A percentile compares a stretch with the other conserved stretches of the same genome.
phyloP scores from a whole-genome alignment of 106 monocot genomes.

The Dendrobium chrysotoxum region DNA sequence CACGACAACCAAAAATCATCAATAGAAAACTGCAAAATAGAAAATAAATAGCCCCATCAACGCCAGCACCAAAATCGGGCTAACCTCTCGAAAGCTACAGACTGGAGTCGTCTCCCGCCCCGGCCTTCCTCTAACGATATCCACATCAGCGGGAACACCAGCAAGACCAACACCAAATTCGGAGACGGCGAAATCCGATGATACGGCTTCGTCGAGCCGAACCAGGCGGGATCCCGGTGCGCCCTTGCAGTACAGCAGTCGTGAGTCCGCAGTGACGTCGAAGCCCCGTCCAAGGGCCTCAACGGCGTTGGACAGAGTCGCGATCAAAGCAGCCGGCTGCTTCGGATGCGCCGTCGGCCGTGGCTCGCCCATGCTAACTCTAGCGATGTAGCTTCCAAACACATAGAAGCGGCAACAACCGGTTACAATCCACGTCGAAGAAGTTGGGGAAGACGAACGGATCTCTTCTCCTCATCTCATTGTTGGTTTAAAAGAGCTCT shows the following conservation, averaged over 20 bases:
- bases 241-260: conserved; percentile 93
- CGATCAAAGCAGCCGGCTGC: conserved; percentile 23
- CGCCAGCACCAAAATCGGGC: not conserved
- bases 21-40: not conserved
- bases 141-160: conserved; percentile 35
- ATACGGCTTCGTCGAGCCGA: conserved; percentile 16
- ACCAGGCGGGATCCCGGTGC: conserved; percentile 48
- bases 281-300: conserved; percentile 84
- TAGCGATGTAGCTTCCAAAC: not conserved
- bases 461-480: conserved; percentile 9
- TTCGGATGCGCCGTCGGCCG: conserved; percentile 1
- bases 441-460: not conserved
- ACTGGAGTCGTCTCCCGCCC: conserved; percentile 35
- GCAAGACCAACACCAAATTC: conserved; percentile 18
- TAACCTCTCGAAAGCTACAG: conserved; percentile 53
- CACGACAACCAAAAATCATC: not conserved
- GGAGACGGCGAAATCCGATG: conserved; percentile 21
- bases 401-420: not conserved
- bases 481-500: not conserved
- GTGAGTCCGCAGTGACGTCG: conserved; percentile 72
- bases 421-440: not conserved
- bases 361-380: conserved; percentile 5
- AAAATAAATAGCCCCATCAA: not conserved
- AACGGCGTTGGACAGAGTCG: conserved; percentile 44
- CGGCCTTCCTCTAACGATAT: conserved; percentile 22